Evolutionary conservation across 2,329 filamentous ascomycete genomes (phyloP).

Genomic region (Scedosporium aurantiacum): DNA sequence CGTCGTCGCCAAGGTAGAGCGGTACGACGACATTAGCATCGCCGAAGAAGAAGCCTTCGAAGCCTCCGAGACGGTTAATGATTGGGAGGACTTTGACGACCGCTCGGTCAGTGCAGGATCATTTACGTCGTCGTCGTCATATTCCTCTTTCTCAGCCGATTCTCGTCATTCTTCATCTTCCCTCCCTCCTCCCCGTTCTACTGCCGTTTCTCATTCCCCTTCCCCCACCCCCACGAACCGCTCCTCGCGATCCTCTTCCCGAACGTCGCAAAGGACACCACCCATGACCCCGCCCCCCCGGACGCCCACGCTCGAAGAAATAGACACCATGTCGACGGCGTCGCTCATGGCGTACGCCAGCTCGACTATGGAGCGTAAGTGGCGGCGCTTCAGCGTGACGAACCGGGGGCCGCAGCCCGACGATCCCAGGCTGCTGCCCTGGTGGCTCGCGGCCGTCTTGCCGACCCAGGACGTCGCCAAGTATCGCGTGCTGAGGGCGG

Average conservation of each 20-base stretch:
- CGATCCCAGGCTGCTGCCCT: slow-evolving; percentile 70
- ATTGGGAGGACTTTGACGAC: slow-evolving; percentile 11
- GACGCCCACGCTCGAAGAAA: slow-evolving; percentile 1
- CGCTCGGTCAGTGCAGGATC: not conserved
- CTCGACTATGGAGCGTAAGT: slow-evolving; percentile 60
- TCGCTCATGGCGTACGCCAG: slow-evolving; percentile 55
- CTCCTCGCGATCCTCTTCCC: too few species aligned
- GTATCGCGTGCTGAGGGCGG: slow-evolving; percentile 61
- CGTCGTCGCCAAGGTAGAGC: slow-evolving; percentile 61
- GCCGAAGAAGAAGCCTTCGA: slow-evolving; percentile 72
- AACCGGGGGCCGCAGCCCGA: slow-evolving; percentile 69
- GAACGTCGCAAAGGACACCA: too few species aligned
- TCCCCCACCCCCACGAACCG: not conserved
- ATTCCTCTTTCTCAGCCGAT: not conserved
- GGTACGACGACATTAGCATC: slow-evolving; percentile 70
- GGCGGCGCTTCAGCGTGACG: slow-evolving; percentile 52
- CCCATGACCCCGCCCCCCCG: not conserved
- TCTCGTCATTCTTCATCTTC: not conserved
- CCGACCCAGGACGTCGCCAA: slow-evolving; percentile 70
- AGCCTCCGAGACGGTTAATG: slow-evolving; percentile 45
- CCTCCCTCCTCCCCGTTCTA: not conserved
- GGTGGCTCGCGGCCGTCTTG: slow-evolving; percentile 80
- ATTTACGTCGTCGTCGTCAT: not conserved
- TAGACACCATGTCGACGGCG: slow-evolving; percentile 51
- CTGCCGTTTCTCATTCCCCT: not conserved